A percentile compares a stretch with the other conserved stretches of the same genome.
Evolutionary conservation across 2,329 filamentous ascomycete genomes (phyloP).

Genomic region (Arthrocladium fulminans): DNA sequence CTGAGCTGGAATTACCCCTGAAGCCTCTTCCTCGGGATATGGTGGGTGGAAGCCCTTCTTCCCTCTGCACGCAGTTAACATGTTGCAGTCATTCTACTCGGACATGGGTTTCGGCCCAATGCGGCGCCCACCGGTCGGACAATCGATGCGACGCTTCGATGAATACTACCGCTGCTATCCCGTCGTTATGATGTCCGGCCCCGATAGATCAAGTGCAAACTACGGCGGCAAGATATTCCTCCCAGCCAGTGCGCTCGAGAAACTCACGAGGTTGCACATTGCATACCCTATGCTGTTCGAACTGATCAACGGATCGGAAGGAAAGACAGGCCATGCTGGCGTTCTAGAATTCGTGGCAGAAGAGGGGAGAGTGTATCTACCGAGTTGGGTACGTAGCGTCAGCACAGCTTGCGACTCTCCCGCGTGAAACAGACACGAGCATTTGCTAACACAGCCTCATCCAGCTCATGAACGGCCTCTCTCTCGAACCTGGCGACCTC

Average conservation of each 20-base stretch:
- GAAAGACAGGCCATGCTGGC: conserved; percentile 78
- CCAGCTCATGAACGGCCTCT: conserved; percentile 87
- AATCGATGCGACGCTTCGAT: conserved; percentile 70
- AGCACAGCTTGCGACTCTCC: conserved; percentile 26
- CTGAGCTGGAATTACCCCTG: no score
- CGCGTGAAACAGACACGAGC: background rate
- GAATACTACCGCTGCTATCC: conserved; percentile 98
- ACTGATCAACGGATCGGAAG: conserved; percentile 76
- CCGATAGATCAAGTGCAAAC: conserved; percentile 82
- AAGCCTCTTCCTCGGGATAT: no score
- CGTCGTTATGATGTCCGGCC: conserved; percentile 83
- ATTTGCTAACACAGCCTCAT: conserved; percentile 9
- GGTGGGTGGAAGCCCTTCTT: no score
- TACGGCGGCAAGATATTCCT: conserved; percentile 97
- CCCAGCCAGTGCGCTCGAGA: conserved; percentile 91
- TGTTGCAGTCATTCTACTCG: conserved; percentile 12
- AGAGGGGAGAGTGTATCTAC: conserved; percentile 91
- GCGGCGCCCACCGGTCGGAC: conserved; percentile 37
- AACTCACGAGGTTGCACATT: conserved; percentile 89
- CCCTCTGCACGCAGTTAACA: no score
- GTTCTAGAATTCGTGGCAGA: conserved; percentile 97
- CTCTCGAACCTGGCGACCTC: conserved; percentile 84
- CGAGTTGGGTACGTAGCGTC: conserved; percentile 94
- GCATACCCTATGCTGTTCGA: conserved; percentile 97
- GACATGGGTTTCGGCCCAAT: conserved; percentile 42